Evolutionary conservation across 2,329 filamentous ascomycete species (phyloP), one percentile per base, ranked within the genome.

Genomic region (Exophiala aquamarina): DNA sequence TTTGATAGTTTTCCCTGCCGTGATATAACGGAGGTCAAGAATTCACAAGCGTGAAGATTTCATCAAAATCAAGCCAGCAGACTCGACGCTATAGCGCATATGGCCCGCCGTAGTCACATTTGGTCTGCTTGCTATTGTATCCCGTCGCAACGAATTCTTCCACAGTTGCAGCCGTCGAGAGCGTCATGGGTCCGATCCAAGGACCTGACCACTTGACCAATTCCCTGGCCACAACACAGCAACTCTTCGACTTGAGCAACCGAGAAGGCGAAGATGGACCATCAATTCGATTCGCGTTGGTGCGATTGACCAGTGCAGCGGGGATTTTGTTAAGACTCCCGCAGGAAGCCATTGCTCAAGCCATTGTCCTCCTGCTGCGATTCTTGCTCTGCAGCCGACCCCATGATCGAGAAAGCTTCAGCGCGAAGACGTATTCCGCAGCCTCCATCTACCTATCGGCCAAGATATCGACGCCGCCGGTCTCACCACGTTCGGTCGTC

Each of bases 291-390:
- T 74, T 69, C 54, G 69, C 71, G 2, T 69, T 69, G 11, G 64
- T 64, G 4, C 64, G 68, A 47, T 64, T 76, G 19, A 76, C 71
- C 1, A 72, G 74, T 51, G 64, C 71, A 3, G 73, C 73, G 8
- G 73, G 73, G 1, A 77, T 94, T 41, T 79, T 97, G 14, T 77
- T 98, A 3, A 82, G 88, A 38, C 76, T 97, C 31, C 87, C 89
- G 5, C 90, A 95, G 64, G 88, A 90, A 58, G 82, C 89, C 31
- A 88, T 93, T 31, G 87, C 90, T 3, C 87, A 90, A 61, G 89
- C 91, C 3, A 88, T 91, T 62, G 82, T 96, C 32, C 70, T 93
- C 0, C 81, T 95, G 26, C 84, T 86, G 41, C 81, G 92, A 11
- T 93, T 56, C 44, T 28, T 49, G 3, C 36, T 56, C 2, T 47